Base-by-base conservation (phyloP, 805 yeast species). In the Myxozyma neotropica region DNA sequence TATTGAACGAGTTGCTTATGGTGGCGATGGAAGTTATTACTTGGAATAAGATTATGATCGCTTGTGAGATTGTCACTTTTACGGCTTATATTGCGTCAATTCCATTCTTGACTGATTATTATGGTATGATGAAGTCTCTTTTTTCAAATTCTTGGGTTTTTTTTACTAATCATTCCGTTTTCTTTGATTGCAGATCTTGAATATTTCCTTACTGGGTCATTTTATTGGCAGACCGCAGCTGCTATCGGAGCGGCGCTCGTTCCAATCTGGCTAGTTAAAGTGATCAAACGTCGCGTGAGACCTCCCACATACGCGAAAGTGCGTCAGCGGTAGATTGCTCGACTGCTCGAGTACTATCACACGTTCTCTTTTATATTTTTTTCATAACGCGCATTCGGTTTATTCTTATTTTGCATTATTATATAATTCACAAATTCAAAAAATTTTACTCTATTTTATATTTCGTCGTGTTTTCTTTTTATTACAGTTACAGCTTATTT, bases 231-330 rank as follows among this genome's bases (percentile, higher is more conserved):
- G 70, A 73, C 83, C 5, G 73, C 79, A 1, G 75, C 87, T 7
- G 85, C 89, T 12, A 74, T 92, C 42, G 78, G 83, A 0, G 75
- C 89, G 3, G 87, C 96, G 5, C 77, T 93, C 58, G 73, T 90
- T 38, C 99, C 99, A 0, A 95, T 93, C 1, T 93, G 97, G 97
- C 76, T 87, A 1, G 85, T 86, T 2, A 89, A 89, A 73, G 79
- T 88, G 3, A 76, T 93, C 17, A 84, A 86, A 70, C 81, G 96
- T 64, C 84, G 78, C 62, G 73, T 94, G 57, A 83, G 91, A 67
- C 98, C 99, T 2, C 99, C 99, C 33, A 90, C 89, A 70, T 94
- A 94, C 73, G 97, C 97, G 7, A 94, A 94, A 73, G 98, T 94
- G 43, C 98, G 92, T 72, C 94, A 88, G 61, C 58, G 63, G 43